These are phyloP conservation scores for Elsinoe fawcettii DNA, from an alignment of 2,329 filamentous ascomycete species.

Conservation along the genomic window DNA sequence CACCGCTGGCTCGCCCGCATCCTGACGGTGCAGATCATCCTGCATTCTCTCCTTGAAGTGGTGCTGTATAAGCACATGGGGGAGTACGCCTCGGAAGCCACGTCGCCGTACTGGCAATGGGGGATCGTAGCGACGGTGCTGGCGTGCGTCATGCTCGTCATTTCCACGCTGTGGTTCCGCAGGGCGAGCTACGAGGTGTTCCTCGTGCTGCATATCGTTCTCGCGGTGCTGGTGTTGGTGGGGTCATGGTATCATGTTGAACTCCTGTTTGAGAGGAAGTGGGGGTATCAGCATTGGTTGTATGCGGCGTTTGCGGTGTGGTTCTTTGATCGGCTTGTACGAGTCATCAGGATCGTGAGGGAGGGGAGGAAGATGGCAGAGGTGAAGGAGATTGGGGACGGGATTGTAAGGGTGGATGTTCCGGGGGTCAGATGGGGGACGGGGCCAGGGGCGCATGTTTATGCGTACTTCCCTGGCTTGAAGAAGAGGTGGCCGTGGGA, in stretches of 20 bases:
- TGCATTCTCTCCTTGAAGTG: constrained; percentile 42
- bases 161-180: constrained; percentile 34
- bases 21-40: constrained; percentile 37
- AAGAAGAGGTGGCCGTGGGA: constrained; percentile 38
- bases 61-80: constrained; percentile 27
- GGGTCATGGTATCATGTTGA: constrained; percentile 40
- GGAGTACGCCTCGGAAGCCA: constrained; percentile 25
- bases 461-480: constrained; percentile 45
- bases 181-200: constrained; percentile 39
- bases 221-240: constrained; percentile 37
- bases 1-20: constrained; percentile 45
- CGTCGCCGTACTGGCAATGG: constrained; percentile 38
- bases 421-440: constrained; percentile 32
- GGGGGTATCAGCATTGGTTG: constrained; percentile 44
- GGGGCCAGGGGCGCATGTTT: constrained; percentile 34
- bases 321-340: constrained; percentile 40
- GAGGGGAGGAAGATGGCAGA: constrained; percentile 33
- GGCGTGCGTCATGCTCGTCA: constrained; percentile 26
- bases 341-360: constrained; percentile 34
- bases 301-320: constrained; percentile 39
- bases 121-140: constrained; percentile 36
- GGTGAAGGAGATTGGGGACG: constrained; percentile 30
- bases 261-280: constrained; percentile 30
- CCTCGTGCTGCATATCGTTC: constrained; percentile 36
- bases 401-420: constrained; percentile 38